Conservation (phyloP, 163 green algal genomes). For the Scenedesmus sp. region DNA sequence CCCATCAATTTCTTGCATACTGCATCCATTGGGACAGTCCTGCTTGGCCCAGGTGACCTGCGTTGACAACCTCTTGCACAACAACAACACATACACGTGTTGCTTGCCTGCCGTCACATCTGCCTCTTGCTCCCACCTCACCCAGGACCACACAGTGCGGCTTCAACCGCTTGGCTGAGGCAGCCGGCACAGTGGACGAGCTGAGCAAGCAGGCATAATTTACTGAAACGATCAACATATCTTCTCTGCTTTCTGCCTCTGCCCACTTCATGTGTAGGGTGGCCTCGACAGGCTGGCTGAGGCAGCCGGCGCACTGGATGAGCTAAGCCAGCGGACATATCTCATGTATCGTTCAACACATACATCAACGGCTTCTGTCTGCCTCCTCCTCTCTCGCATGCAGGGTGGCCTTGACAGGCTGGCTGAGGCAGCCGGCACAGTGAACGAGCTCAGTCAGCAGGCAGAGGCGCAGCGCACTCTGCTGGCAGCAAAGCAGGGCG, state of each 20-base stretch:
- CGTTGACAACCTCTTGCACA: too few relatives aligned
- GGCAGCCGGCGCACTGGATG: constrained; percentile 77
- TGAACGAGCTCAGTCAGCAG: constrained; percentile 74
- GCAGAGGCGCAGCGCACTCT: constrained; percentile 73
- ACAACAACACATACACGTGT: too few relatives aligned
- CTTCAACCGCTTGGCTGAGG: constrained; percentile 82
- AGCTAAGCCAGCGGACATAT: constrained; percentile 60
- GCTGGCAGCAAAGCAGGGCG: constrained; percentile 78
- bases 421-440: constrained; percentile 74
- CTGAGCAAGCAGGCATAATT: constrained; percentile 59
- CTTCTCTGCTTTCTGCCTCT: neutral
- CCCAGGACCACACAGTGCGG: constrained; percentile 59
- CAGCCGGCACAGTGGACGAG: constrained; percentile 75
- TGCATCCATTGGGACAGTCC: too few relatives aligned
- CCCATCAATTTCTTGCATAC: too few relatives aligned
- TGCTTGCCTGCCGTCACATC: neutral
- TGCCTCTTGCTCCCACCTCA: neutral
- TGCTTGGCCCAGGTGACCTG: too few relatives aligned
- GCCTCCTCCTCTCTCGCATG: neutral
- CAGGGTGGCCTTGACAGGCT: constrained; percentile 82
- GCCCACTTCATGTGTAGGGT: constrained; percentile 49
- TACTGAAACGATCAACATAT: too few relatives aligned
- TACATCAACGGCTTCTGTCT: neutral
- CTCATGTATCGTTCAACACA: neutral
- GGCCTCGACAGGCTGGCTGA: constrained; percentile 83